These are phyloP conservation scores for Leucogyrophana mollusca DNA, from an alignment of 768 basidiomycete species.

Conservation along the genomic window DNA sequence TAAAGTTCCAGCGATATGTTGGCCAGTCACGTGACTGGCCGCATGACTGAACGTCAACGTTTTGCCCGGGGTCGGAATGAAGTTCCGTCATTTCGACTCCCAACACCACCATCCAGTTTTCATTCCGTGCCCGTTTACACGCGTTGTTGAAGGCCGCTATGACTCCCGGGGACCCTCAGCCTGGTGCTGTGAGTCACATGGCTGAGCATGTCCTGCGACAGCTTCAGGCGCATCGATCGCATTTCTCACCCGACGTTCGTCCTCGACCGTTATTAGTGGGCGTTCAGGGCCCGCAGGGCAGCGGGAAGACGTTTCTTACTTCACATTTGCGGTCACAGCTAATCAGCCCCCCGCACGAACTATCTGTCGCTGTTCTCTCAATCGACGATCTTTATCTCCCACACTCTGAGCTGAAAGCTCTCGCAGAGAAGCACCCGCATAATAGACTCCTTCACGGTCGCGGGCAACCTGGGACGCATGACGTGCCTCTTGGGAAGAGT, in stretches of 20 bases:
- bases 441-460: constrained; percentile 77
- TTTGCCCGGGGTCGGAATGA: constrained; percentile 1
- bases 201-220: constrained; percentile 37
- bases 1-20: too few species aligned
- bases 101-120: too few species aligned
- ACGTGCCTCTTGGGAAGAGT: constrained; percentile 60
- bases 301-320: constrained; percentile 85
- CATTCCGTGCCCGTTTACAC: too few species aligned
- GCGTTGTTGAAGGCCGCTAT: too few species aligned
- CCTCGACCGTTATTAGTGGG: constrained; percentile 74
- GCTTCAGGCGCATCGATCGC: constrained; percentile 29
- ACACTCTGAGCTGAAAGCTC: constrained; percentile 52
- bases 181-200: constrained; percentile 38
- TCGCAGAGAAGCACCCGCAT: constrained; percentile 48
- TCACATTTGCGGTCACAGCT: constrained; percentile 47
- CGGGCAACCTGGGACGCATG: constrained; percentile 94
- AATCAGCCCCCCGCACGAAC: constrained; percentile 43
- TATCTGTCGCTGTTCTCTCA: constrained; percentile 65
- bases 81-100: too few species aligned
- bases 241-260: constrained; percentile 2
- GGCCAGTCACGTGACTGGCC: too few species aligned
- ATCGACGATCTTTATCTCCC: constrained; percentile 88
- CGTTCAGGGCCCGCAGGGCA: constrained; percentile 92
- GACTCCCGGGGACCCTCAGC: constrained; percentile 16
- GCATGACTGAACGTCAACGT: too few species aligned